These are phyloP conservation scores for Helicocarpus griseus DNA, from an alignment of 2,329 filamentous ascomycete genomes.

Conservation along the genomic window DNA sequence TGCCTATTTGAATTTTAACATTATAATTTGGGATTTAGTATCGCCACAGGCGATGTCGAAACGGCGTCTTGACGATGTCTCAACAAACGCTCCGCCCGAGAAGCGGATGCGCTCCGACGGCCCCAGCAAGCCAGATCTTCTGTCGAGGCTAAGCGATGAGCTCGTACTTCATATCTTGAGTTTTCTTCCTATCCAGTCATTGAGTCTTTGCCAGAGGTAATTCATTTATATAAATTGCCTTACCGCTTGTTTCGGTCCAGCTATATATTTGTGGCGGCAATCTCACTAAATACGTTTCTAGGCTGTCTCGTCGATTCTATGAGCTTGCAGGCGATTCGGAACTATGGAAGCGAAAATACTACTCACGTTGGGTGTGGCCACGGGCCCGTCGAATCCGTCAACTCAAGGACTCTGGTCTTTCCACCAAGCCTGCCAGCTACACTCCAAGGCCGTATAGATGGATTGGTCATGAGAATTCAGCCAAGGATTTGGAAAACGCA, in stretches of 20 bases:
- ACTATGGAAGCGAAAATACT: conserved; percentile 85
- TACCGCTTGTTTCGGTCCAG: neutral
- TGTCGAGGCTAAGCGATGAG: conserved; percentile 76
- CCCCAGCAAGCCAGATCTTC: conserved; percentile 40
- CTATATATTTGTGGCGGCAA: neutral
- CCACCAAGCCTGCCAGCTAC: conserved; percentile 27
- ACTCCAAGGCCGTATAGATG: conserved; percentile 50
- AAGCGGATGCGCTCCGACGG: conserved; percentile 8
- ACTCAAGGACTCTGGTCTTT: conserved; percentile 37
- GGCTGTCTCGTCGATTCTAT: conserved; percentile 60
- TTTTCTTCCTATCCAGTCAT: conserved; percentile 58
- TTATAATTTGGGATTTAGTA: neutral
- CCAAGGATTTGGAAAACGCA: conserved; percentile 42
- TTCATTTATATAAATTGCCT: conserved; percentile 6
- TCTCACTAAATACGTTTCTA: conserved; percentile 6
- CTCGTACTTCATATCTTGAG: conserved; percentile 75
- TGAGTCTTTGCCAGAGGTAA: conserved; percentile 56
- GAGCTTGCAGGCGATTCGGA: conserved; percentile 69
- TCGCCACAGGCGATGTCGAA: conserved; percentile 9
- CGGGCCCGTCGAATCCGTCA: conserved; percentile 67
- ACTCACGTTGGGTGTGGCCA: conserved; percentile 74
- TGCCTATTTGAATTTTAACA: neutral
- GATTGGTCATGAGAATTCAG: conserved; percentile 50
- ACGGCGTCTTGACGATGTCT: conserved; percentile 6
- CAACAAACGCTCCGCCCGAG: conserved; percentile 4